These are phyloP conservation scores for Calonectria pauciramosa DNA, from an alignment of 2,329 filamentous ascomycete genomes.

Conservation along the genomic window DNA sequence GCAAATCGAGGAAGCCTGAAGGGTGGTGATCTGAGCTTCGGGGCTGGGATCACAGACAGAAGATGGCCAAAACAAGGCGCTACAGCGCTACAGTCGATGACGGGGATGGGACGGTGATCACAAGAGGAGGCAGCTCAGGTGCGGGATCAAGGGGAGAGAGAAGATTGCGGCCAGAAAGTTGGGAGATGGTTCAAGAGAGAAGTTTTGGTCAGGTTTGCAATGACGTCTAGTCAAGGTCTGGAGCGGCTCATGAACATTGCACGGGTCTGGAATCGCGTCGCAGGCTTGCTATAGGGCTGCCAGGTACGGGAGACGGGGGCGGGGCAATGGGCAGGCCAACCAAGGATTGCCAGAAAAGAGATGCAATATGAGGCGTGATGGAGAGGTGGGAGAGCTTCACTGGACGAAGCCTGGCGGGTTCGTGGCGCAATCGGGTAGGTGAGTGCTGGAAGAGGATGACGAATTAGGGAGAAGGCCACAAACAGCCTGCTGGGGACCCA, in stretches of 20 bases:
- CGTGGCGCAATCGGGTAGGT: slow-evolving; percentile 19
- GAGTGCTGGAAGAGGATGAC: background rate
- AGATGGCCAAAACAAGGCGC: slow-evolving; percentile 1
- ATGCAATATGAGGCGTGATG: slow-evolving; percentile 13
- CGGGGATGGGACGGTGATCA: slow-evolving; percentile 5
- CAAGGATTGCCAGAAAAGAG: slow-evolving; percentile 13
- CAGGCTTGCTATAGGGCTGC: slow-evolving; percentile 40
- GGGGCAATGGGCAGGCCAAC: slow-evolving; percentile 15
- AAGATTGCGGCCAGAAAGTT: background rate
- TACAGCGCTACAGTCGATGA: slow-evolving; percentile 25
- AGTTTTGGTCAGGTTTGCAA: slow-evolving; percentile 25
- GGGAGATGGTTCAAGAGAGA: slow-evolving; percentile 4
- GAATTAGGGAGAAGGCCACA: slow-evolving; percentile 6
- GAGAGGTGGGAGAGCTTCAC: slow-evolving; percentile 17
- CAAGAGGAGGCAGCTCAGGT: background rate
- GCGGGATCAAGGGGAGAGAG: background rate
- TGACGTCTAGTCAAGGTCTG: slow-evolving; percentile 39
- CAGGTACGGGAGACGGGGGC: slow-evolving; percentile 31
- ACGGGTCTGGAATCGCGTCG: slow-evolving; percentile 40
- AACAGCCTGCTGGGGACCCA: background rate
- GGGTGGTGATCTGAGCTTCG: slow-evolving; percentile 11
- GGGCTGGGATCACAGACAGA: slow-evolving; percentile 14
- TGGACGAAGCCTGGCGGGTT: background rate
- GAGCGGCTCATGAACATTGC: slow-evolving; percentile 34
- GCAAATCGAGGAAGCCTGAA: background rate